Percentiles rank a stretch among this genome's conserved stretches.
Evolutionary conservation across 2,329 filamentous ascomycete species (phyloP).

Genomic region (Microcera coccophila): DNA sequence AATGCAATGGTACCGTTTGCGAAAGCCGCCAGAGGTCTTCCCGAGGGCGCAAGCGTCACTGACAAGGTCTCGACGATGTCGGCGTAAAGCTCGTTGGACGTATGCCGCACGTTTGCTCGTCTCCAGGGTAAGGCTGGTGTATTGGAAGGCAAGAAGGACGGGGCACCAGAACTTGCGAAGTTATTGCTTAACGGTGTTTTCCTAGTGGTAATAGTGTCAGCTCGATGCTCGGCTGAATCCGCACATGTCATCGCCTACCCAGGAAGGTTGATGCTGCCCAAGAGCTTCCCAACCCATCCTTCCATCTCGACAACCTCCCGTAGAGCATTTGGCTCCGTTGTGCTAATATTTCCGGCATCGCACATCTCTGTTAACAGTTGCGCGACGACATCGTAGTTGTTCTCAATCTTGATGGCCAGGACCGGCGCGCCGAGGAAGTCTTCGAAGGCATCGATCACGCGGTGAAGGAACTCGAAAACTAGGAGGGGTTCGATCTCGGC

Average conservation of each 20-base stretch:
- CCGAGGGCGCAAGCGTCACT: constrained; percentile 86
- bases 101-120: constrained; percentile 86
- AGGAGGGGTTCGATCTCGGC: constrained; percentile 84
- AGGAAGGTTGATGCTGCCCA: constrained; percentile 82
- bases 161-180: constrained; percentile 37
- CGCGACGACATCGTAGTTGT: constrained; percentile 87
- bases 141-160: constrained; percentile 43
- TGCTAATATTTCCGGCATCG: constrained; percentile 82
- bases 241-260: constrained; percentile 46
- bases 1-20: constrained; percentile 92
- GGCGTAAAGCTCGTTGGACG: constrained; percentile 94
- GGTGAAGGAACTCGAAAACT: constrained; percentile 89
- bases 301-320: constrained; percentile 90
- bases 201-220: constrained; percentile 28
- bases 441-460: constrained; percentile 86
- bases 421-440: constrained; percentile 90
- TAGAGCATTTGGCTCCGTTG: constrained; percentile 89
- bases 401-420: constrained; percentile 80
- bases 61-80: constrained; percentile 88
- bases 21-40: constrained; percentile 78
- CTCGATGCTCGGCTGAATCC: not conserved
- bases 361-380: constrained; percentile 95
- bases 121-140: constrained; percentile 75
- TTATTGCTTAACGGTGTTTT: constrained; percentile 38
- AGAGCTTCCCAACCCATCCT: constrained; percentile 80